These are phyloP conservation scores for Neofusicoccum laricinum DNA, from an alignment of 2,329 filamentous ascomycete species.

Conservation along the genomic window DNA sequence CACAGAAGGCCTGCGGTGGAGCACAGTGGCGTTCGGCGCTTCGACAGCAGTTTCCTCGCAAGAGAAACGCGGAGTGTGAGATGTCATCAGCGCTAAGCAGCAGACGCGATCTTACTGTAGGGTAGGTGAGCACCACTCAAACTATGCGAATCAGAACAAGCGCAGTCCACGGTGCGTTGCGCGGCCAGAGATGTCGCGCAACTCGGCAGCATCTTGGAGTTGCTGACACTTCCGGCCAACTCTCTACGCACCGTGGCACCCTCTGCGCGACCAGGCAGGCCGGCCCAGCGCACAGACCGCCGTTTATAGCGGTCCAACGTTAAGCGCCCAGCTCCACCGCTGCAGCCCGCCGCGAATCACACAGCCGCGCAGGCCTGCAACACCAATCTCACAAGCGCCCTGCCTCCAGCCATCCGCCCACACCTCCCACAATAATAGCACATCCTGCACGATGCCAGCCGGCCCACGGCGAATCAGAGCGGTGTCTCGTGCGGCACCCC, in stretches of 20 bases:
- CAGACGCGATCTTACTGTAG: background rate
- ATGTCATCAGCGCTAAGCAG: background rate
- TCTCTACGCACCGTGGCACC: too few relatives aligned
- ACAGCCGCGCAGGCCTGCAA: background rate
- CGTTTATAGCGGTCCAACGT: background rate
- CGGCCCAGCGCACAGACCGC: background rate
- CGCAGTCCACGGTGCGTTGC: background rate
- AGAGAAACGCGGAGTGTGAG: constrained; percentile 5
- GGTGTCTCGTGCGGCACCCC: background rate
- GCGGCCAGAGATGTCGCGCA: background rate
- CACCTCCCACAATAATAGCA: background rate
- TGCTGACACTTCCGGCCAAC: too few relatives aligned
- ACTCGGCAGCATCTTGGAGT: background rate
- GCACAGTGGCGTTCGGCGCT: constrained; percentile 5
- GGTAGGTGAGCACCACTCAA: background rate
- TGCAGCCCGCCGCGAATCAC: background rate
- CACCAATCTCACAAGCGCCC: constrained; percentile 10
- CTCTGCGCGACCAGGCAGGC: background rate
- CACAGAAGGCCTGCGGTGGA: background rate
- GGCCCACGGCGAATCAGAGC: background rate
- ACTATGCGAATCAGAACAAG: background rate
- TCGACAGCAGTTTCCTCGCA: background rate
- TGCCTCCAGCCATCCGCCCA: constrained; percentile 7
- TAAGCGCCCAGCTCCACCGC: constrained; percentile 6
- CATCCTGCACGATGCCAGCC: background rate